A percentile compares a stretch with the other conserved stretches of the same genome.
phyloP scores from a whole-genome alignment of 2,329 filamentous ascomycete genomes.

The Davidsoniella eucalypti region DNA sequence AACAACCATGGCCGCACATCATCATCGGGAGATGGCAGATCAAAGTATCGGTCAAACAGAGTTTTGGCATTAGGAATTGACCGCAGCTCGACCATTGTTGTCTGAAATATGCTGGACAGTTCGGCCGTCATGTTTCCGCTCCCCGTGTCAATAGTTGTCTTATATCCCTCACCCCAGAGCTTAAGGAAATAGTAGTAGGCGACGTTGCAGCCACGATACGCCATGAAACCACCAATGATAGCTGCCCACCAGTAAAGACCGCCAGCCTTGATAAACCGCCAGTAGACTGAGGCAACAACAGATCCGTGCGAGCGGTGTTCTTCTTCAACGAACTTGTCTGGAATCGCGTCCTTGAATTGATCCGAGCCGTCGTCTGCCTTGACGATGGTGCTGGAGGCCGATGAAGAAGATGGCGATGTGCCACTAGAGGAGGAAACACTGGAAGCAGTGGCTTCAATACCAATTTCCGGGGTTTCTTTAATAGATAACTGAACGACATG shows the following conservation, averaged over 20 bases:
- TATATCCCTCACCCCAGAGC: conserved; percentile 67
- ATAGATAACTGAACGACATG: not conserved
- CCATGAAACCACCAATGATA: conserved; percentile 43
- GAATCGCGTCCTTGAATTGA: conserved; percentile 27
- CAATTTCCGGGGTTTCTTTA: not conserved
- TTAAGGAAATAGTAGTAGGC: conserved; percentile 69
- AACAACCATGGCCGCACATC: conserved; percentile 61
- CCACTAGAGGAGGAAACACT: not conserved
- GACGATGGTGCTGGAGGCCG: not conserved
- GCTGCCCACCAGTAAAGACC: conserved; percentile 56
- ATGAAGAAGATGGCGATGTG: not conserved
- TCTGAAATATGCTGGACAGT: not conserved
- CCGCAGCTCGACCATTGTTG: not conserved
- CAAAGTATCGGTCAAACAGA: not conserved
- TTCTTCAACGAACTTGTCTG: conserved; percentile 65
- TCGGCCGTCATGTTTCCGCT: not conserved
- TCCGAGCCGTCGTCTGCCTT: not conserved
- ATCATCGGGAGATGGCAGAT: conserved; percentile 30
- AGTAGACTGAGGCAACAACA: conserved; percentile 62
- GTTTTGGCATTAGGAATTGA: not conserved
- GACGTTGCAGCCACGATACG: conserved; percentile 49
- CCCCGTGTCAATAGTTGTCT: not conserved
- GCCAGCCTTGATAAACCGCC: conserved; percentile 71
- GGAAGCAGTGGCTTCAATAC: not conserved
- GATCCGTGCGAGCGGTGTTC: conserved; percentile 59